Evolutionary conservation across 495 filamentous ascomycete species (phyloP), one percentile per base, ranked within the genome.

Genomic region (Neurospora cerealis): DNA sequence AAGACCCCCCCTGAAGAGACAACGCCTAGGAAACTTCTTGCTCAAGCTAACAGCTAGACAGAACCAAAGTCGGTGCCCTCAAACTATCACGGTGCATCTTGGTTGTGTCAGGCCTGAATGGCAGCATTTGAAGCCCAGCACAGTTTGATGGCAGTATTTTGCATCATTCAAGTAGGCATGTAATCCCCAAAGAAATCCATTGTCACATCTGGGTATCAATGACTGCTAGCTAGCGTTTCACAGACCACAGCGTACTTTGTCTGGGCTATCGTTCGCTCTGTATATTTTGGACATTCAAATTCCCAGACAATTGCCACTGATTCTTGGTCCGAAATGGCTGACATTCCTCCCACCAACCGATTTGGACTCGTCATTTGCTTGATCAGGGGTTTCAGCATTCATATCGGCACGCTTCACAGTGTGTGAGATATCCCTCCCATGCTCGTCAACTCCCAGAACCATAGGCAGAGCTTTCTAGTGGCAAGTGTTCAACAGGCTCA

Each of bases 301-400:
- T 44, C 8, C 3, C 19, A 44, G 42, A 44, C 3, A 9, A 1
- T n/a, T 44, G 17, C 19, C 19, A n/a, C 19, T 44, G 0, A n/a
- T 44, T n/a, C 40, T 17, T n/a, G 42, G 19, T n/a, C 42, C 42
- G 3, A n/a, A 44, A n/a, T 10, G 40, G 5, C 42, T 44, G 42
- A 44, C 1, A n/a, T 2, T 44, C 19, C 0, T n/a, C 19, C 0
- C 19, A 10, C 0, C 17, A 44, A 44, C 0, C 41, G 6, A 44
- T 19, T 44, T 41, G 39, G 13, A 17, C 13, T 39, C 38, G 38
- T 39, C 9, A 11, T 39, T 39, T 3, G 38, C 38, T 39, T 11
- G 10, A 39, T 39, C 38, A 11, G 38, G 38, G 38, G 38, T 39
- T 2, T 0, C 38, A 39, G 38, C 9, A 39, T 39, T 39, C 38